Evolutionary conservation across 495 filamentous ascomycete genomes (phyloP).

Genomic region (Hyaloscypha variabilis): DNA sequence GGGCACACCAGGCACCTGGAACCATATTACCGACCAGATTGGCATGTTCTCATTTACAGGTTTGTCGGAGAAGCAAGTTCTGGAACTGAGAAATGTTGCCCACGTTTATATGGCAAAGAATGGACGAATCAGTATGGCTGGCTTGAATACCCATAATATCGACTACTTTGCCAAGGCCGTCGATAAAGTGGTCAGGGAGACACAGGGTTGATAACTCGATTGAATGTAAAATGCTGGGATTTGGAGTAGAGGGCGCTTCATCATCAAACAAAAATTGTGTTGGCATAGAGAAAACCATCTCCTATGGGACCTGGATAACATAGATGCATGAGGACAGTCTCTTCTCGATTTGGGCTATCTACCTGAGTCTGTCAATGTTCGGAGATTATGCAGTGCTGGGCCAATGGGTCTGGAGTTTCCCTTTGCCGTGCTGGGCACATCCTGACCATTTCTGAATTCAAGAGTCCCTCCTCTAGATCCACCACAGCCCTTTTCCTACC

Average conservation of each 20-base stretch:
- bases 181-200: conserved; percentile 78
- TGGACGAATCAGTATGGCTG: conserved; percentile 95
- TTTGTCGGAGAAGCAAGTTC: conserved; percentile 82
- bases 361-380: not conserved
- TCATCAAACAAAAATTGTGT: not conserved
- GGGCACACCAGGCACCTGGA: conserved; percentile 88
- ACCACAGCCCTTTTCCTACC: too few species aligned
- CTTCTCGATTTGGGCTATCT: not conserved
- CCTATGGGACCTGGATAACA: not conserved
- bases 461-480: too few species aligned
- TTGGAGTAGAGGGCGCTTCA: not conserved
- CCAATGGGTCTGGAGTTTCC: too few species aligned
- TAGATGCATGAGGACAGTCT: not conserved
- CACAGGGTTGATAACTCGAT: not conserved
- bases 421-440: too few species aligned
- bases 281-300: not conserved
- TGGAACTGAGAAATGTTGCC: conserved; percentile 72
- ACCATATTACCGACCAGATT: conserved; percentile 97
- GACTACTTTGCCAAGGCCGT: conserved; percentile 91
- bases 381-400: not conserved
- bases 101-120: conserved; percentile 99
- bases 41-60: conserved; percentile 99
- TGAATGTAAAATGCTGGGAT: not conserved
- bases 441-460: too few species aligned
- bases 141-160: conserved; percentile 86